Conservation (phyloP, 2,329 filamentous ascomycete species). For the Fusarium anguioides region DNA sequence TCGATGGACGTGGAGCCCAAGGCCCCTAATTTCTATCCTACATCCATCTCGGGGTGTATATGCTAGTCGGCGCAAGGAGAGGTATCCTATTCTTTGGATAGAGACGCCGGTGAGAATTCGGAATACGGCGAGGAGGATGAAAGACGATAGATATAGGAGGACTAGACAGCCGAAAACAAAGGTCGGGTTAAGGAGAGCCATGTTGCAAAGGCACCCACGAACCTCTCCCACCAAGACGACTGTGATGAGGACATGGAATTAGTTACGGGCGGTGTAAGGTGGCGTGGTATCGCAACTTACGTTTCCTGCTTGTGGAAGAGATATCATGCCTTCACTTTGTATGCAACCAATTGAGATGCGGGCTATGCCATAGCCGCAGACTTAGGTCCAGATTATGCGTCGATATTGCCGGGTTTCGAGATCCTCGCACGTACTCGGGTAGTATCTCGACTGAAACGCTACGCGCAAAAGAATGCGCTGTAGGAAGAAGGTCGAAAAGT, state of each 20-base stretch:
- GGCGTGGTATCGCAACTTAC: slow-evolving; percentile 42
- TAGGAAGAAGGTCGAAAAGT: neutral
- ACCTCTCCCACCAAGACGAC: slow-evolving; percentile 44
- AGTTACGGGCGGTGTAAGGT: slow-evolving; percentile 42
- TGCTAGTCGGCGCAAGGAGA: slow-evolving; percentile 89
- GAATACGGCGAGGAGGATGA: slow-evolving; percentile 91
- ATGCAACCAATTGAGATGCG: slow-evolving; percentile 32
- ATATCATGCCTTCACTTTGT: slow-evolving; percentile 45
- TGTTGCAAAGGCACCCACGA: slow-evolving; percentile 49
- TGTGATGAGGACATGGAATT: slow-evolving; percentile 26
- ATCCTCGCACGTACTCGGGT: slow-evolving; percentile 25
- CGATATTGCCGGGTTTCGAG: slow-evolving; percentile 39
- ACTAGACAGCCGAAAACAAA: slow-evolving; percentile 89
- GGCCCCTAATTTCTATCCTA: slow-evolving; percentile 86
- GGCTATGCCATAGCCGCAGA: slow-evolving; percentile 44
- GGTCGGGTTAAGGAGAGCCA: slow-evolving; percentile 78
- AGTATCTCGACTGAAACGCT: slow-evolving; percentile 5
- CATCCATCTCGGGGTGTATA: slow-evolving; percentile 91
- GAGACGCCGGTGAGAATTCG: slow-evolving; percentile 94
- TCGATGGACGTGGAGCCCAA: slow-evolving; percentile 88
- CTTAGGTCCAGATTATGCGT: slow-evolving; percentile 19
- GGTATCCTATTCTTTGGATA: slow-evolving; percentile 93
- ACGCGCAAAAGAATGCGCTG: neutral
- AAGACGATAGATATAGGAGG: slow-evolving; percentile 88
- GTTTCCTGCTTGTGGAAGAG: slow-evolving; percentile 39